Percentiles rank a stretch among this genome's conserved stretches.
These are phyloP conservation scores for Wickerhamomyces queroliae DNA, from an alignment of 805 yeast genomes.

Conservation along the genomic window DNA sequence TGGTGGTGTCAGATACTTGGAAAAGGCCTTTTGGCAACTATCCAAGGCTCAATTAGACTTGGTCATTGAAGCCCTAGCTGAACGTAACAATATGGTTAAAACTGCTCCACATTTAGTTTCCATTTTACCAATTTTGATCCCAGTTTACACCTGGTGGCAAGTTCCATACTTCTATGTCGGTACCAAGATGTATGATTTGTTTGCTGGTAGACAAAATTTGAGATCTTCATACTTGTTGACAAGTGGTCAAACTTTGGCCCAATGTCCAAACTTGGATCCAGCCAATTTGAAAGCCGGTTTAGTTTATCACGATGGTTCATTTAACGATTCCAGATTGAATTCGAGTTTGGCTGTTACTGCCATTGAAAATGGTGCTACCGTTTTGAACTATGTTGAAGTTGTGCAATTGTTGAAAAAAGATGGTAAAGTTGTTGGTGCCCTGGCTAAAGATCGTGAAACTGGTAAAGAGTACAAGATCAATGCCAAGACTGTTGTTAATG, in stretches of 20 bases:
- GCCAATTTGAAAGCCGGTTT: slow-evolving; percentile 80
- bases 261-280: slow-evolving; percentile 83
- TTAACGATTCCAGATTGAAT: slow-evolving; percentile 90
- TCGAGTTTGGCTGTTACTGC: slow-evolving; percentile 84
- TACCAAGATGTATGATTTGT: slow-evolving; percentile 84
- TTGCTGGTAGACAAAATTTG: slow-evolving; percentile 86
- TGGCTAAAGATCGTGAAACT: slow-evolving; percentile 67
- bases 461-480: slow-evolving; percentile 54
- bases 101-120: slow-evolving; percentile 90
- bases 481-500: slow-evolving; percentile 78
- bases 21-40: slow-evolving; percentile 88
- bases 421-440: slow-evolving; percentile 66
- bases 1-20: slow-evolving; percentile 94
- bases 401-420: slow-evolving; percentile 64
- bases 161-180: slow-evolving; percentile 91
- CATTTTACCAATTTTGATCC: slow-evolving; percentile 88
- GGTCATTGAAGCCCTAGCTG: slow-evolving; percentile 85
- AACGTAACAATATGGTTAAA: slow-evolving; percentile 77
- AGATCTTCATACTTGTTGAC: slow-evolving; percentile 71
- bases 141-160: slow-evolving; percentile 96
- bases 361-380: slow-evolving; percentile 81
- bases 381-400: slow-evolving; percentile 82
- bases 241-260: slow-evolving; percentile 56
- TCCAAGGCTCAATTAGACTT: slow-evolving; percentile 85
- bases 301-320: slow-evolving; percentile 93